phyloP scores from a whole-genome alignment of 208 protist species.

The Trypanosoma brucei region DNA sequence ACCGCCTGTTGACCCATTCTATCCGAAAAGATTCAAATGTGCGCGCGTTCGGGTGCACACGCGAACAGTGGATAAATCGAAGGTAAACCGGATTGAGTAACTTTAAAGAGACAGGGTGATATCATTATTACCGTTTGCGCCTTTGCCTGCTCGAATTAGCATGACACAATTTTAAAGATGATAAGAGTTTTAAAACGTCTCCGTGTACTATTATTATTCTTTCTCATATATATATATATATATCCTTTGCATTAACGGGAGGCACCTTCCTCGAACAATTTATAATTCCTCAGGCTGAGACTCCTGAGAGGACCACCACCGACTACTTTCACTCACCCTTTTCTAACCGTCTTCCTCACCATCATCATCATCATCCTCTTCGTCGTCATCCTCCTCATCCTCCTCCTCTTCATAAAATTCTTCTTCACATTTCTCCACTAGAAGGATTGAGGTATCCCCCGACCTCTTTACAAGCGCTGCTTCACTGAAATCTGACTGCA shows the following conservation, averaged over 20 bases:
- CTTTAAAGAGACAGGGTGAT: too few species aligned
- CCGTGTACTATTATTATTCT: background rate
- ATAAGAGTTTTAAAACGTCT: background rate
- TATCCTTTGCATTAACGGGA: background rate
- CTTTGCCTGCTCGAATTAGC: too few species aligned
- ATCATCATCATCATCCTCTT: constrained; percentile 23
- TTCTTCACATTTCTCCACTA: constrained; percentile 41
- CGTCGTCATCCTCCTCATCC: constrained; percentile 64
- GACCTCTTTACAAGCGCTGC: constrained; percentile 57
- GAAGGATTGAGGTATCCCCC: constrained; percentile 29
- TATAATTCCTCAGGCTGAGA: too few species aligned
- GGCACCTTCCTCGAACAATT: background rate
- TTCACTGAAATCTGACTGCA: constrained; percentile 41
- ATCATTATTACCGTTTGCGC: too few species aligned
- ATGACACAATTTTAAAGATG: too few species aligned
- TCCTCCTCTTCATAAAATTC: constrained; percentile 74
- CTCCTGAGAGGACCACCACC: too few species aligned
- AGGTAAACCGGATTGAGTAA: too few species aligned
- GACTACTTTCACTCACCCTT: background rate
- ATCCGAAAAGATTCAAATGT: too few species aligned
- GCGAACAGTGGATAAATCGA: too few species aligned
- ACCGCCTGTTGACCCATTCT: too few species aligned
- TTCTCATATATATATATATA: background rate
- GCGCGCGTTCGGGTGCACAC: too few species aligned
- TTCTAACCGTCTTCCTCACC: constrained; percentile 21